phyloP scores from a whole-genome alignment of 2,329 filamentous ascomycete genomes.

The Curvularia lunata region DNA sequence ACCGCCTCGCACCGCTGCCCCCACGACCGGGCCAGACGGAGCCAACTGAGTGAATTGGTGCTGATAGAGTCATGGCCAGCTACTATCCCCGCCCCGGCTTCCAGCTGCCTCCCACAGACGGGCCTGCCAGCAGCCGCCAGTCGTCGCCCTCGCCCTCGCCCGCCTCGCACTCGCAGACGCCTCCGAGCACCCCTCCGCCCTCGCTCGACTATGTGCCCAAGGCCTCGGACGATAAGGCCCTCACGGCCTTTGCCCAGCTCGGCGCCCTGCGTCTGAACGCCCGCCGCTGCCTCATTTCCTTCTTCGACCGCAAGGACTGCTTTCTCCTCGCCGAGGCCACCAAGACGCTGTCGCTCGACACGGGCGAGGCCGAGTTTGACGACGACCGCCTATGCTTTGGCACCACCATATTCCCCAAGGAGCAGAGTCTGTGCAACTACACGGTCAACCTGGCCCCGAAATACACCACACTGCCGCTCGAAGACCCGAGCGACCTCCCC shows the following conservation, averaged over 20 bases:
- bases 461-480: conserved; percentile 19
- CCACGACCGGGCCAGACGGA: not conserved
- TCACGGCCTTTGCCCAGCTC: conserved; percentile 49
- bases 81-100: conserved; percentile 36
- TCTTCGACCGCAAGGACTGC: conserved; percentile 49
- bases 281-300: conserved; percentile 46
- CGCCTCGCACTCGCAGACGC: conserved; percentile 19
- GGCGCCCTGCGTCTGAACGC: conserved; percentile 48
- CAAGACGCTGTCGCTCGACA: conserved; percentile 37
- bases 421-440: conserved; percentile 43
- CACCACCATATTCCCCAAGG: conserved; percentile 41
- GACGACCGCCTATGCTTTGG: conserved; percentile 45
- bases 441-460: conserved; percentile 41
- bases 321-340: conserved; percentile 48
- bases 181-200: conserved; percentile 21
- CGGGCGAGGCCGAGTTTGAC: conserved; percentile 32
- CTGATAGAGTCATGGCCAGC: conserved; percentile 7
- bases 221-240: conserved; percentile 43
- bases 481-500: conserved; percentile 29
- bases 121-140: conserved; percentile 26
- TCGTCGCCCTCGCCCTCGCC: conserved; percentile 23
- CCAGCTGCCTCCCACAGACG: conserved; percentile 32
- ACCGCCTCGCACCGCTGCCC: not conserved
- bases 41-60: not conserved
- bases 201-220: conserved; percentile 14